Evolutionary conservation across 2,329 filamentous ascomycete species (phyloP).

Genomic region (Alternaria tenuissima): DNA sequence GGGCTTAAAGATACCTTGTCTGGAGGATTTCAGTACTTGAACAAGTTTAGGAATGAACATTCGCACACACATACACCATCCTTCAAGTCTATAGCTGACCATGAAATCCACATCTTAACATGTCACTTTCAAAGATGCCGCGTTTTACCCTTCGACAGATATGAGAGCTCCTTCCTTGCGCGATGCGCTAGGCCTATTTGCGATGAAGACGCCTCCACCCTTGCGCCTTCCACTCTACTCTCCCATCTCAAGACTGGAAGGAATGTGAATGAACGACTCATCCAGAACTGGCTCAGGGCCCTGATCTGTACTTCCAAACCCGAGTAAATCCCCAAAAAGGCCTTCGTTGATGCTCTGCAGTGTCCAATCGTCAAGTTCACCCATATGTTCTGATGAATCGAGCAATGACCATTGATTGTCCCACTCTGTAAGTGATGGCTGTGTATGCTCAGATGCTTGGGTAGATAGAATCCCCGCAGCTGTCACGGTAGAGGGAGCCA

Average conservation of each 20-base stretch:
- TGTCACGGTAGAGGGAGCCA: not conserved
- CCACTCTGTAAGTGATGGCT: not conserved
- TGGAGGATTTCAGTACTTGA: conserved; percentile 1
- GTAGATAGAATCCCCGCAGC: not conserved
- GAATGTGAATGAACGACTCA: not conserved
- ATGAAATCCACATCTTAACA: not conserved
- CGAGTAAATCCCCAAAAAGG: conserved; percentile 16
- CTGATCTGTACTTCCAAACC: not conserved
- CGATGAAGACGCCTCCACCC: not conserved
- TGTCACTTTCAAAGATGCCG: not conserved
- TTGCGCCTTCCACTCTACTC: too few relatives aligned
- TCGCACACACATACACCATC: not conserved
- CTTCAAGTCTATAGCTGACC: not conserved
- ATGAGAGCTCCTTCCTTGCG: not conserved
- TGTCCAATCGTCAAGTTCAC: conserved; percentile 18
- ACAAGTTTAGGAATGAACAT: not conserved
- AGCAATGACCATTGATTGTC: conserved; percentile 7
- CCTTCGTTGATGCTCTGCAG: conserved; percentile 23
- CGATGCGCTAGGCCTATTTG: not conserved
- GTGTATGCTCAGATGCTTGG: not conserved
- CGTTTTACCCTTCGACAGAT: not conserved
- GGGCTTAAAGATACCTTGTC: conserved; percentile 40
- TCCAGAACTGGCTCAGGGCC: not conserved
- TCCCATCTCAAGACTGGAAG: not conserved
- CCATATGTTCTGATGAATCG: not conserved